Percentiles rank a stretch among this genome's conserved stretches.
These are phyloP conservation scores for Cytospora paraplurivora DNA, from an alignment of 2,329 filamentous ascomycete species.

Conservation along the genomic window DNA sequence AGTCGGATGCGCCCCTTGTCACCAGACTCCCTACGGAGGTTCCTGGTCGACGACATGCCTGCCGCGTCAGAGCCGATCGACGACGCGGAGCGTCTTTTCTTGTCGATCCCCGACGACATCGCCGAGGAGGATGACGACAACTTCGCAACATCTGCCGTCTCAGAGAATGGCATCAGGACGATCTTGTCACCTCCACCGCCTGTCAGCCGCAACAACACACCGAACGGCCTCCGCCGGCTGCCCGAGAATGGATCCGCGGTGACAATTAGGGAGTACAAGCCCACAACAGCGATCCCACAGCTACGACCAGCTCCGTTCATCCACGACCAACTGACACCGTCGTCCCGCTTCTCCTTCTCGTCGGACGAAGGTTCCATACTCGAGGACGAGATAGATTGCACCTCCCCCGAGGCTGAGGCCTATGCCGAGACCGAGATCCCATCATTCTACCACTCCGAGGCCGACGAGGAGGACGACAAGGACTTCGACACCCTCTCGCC, in stretches of 20 bases:
- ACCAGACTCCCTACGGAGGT: conserved; percentile 56
- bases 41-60: conserved; percentile 51
- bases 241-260: conserved; percentile 30
- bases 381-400: conserved; percentile 30
- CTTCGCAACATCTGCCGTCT: conserved; percentile 56
- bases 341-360: conserved; percentile 36
- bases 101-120: conserved; percentile 50
- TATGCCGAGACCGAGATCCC: conserved; percentile 43
- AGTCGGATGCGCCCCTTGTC: conserved; percentile 55
- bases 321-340: conserved; percentile 33
- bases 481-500: conserved; percentile 41
- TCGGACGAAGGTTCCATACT: conserved; percentile 38
- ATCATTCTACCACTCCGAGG: conserved; percentile 49
- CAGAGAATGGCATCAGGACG: conserved; percentile 49
- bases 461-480: conserved; percentile 43
- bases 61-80: conserved; percentile 37
- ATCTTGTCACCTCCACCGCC: conserved; percentile 55
- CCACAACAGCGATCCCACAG: conserved; percentile 23
- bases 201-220: conserved; percentile 43
- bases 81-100: conserved; percentile 39
- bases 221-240: conserved; percentile 30
- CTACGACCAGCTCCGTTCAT: conserved; percentile 27
- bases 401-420: conserved; percentile 42
- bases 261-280: conserved; percentile 22
- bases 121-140: conserved; percentile 59